These are phyloP conservation scores for Avicennia marina DNA, from an alignment of 257 asterid genomes.

Conservation along the genomic window DNA sequence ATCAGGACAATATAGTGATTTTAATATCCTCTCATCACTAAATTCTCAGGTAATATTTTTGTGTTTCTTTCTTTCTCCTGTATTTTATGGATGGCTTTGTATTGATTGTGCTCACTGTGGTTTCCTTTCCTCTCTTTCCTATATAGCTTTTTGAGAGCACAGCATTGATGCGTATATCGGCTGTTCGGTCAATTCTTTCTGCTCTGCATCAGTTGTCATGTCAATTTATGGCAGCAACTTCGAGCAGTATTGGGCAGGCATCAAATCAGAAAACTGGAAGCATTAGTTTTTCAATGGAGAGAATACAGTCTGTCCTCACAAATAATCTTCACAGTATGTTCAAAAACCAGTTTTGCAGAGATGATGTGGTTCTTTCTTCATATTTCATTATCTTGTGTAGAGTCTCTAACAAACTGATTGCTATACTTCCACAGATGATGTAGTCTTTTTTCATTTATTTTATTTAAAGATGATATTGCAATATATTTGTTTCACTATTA, in stretches of 20 bases:
- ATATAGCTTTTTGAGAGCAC: constrained; percentile 95
- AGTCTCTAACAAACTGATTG: constrained; percentile 11
- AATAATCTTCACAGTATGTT: constrained; percentile 91
- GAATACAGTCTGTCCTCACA: constrained; percentile 77
- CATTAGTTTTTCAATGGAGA: constrained; percentile 82
- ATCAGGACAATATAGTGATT: constrained; percentile 94
- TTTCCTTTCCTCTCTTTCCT: constrained; percentile 1
- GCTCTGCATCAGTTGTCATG: constrained; percentile 83
- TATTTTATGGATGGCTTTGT: constrained; percentile 12
- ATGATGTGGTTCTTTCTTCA: constrained; percentile 20
- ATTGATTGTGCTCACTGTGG: constrained; percentile 17
- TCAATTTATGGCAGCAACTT: constrained; percentile 65
- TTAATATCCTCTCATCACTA: constrained; percentile 84
- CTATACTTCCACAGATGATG: constrained; percentile 11
- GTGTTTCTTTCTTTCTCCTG: neutral
- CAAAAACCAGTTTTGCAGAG: constrained; percentile 18
- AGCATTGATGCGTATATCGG: constrained; percentile 77
- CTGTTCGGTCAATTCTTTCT: constrained; percentile 92
- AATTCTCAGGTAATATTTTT: constrained; percentile 65
- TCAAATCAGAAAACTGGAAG: constrained; percentile 81
- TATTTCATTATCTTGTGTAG: constrained; percentile 6
- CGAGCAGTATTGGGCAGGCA: constrained; percentile 63
- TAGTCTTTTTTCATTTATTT: constrained; percentile 6
- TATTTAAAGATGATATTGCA: constrained; percentile 6
- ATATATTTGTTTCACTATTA: constrained; percentile 2